These are phyloP conservation scores for Alnus glutinosa DNA, from an alignment of 306 rosid genomes.

Conservation along the genomic window DNA sequence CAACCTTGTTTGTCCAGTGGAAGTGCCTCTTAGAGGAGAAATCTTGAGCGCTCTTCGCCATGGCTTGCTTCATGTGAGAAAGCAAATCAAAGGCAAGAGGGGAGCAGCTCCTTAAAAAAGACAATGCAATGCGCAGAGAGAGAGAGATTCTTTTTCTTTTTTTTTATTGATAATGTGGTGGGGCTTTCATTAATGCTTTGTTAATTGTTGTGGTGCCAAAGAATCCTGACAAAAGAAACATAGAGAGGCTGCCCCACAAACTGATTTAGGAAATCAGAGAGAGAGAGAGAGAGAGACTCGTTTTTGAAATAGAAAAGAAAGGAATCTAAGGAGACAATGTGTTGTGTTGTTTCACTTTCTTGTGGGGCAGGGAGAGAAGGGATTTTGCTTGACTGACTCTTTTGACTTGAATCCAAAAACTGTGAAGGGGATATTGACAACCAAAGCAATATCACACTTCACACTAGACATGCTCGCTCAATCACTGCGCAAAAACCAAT, in stretches of 20 bases:
- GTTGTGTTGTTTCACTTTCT: constrained; percentile 79
- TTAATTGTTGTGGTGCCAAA: constrained; percentile 52
- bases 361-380: constrained; percentile 53
- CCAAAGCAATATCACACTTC: no score
- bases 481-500: no score
- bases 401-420: constrained; percentile 63
- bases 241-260: constrained; percentile 69
- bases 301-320: constrained; percentile 51
- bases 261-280: constrained; percentile 63
- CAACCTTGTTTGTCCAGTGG: constrained; percentile 91
- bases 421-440: constrained; percentile 11
- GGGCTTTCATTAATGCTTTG: constrained; percentile 45
- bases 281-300: constrained; percentile 35
- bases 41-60: constrained; percentile 62
- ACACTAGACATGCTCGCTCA: constrained; percentile 27
- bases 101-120: not conserved
- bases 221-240: constrained; percentile 97
- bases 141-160: constrained; percentile 33
- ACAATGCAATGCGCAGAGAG: not conserved
- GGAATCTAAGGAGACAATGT: constrained; percentile 89
- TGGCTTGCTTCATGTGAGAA: constrained; percentile 55
- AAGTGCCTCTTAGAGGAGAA: constrained; percentile 91
- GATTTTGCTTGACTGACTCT: constrained; percentile 61
- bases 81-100: constrained; percentile 18
- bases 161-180: constrained; percentile 38